Percentiles rank a stretch among this genome's conserved stretches.
phyloP scores from a whole-genome alignment of 345 rosid species.

The Eucalyptus polybractea region DNA sequence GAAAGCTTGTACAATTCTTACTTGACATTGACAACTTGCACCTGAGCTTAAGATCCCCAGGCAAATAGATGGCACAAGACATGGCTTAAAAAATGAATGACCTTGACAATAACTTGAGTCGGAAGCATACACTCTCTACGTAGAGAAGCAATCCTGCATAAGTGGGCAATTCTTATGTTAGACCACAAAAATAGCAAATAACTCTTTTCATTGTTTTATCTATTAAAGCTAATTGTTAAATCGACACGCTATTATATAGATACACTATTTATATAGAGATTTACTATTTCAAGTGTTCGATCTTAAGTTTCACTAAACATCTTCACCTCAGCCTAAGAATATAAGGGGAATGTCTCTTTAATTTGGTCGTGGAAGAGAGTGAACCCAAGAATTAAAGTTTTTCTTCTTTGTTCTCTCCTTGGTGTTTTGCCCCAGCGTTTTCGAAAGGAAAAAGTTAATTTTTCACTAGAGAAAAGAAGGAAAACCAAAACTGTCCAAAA shows the following conservation, averaged over 20 bases:
- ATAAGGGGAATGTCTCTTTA: not conserved
- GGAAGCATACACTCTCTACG: not conserved
- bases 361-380: not conserved
- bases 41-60: not conserved
- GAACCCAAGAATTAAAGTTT: not conserved
- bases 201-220: not conserved
- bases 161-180: not conserved
- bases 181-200: not conserved
- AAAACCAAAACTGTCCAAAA: not conserved
- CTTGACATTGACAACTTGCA: not conserved
- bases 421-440: not conserved
- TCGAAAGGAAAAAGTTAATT: not conserved
- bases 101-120: not conserved
- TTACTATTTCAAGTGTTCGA: not conserved
- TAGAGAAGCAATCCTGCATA: not conserved
- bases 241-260: not conserved
- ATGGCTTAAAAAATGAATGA: not conserved
- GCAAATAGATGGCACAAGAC: not conserved
- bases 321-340: not conserved
- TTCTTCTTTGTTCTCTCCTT: not conserved
- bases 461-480: not conserved
- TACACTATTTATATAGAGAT: not conserved
- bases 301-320: not conserved
- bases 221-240: not conserved
- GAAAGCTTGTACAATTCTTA: not conserved